Evolutionary conservation across 192 early-diverging fungal genomes (phyloP), one percentile per base, ranked within the genome.

Genomic region (Coemansia reversa): DNA sequence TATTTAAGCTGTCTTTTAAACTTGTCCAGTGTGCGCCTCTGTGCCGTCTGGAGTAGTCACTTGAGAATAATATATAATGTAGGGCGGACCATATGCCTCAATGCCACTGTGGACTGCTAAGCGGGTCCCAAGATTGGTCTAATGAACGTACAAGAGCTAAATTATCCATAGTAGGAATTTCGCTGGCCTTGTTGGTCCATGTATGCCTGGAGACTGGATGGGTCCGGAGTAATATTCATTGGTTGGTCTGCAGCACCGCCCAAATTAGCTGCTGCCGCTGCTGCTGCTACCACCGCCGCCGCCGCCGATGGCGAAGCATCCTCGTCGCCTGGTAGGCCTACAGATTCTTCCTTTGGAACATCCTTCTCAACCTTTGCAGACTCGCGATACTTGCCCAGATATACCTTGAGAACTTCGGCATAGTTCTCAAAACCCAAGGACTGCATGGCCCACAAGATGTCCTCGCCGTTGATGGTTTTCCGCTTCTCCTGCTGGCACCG

Each of bases 371-470:
- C 58, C 65, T 83, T 82, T 19, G 67, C 68, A 25, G 75, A 74
- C 51, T 95, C 93, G 23, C 94, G 83, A 74, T 97, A 97, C 72
- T 94, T 94, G 50, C 81, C 60, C 32, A 99, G 80, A 69, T 97
- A 98, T 25, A 92, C 80, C 76, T 94, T 95, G 63, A 98, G 79
- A 16, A 87, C 88, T 53, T 94, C 94, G 12, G 85, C 85, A 81
- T 99, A 99, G 83, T 92, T 95, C 62, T 99, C 97, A 79, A 99
- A 99, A 5, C 96, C 97, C 62, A 99, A 87, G 19, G 92, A 93
- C 68, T 96, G 90, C 91, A 99, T 91, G 3, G 97, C 96, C 93
- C 94, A 97, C 42, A 99, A 74, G 50, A 99, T 94, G 74, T 99
- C 97, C 65, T 99, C 97, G 20, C 96, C 96, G 67, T 93, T 97